Evolutionary conservation across 345 rosid species (phyloP).

Genomic region (Citrus reticulata): DNA sequence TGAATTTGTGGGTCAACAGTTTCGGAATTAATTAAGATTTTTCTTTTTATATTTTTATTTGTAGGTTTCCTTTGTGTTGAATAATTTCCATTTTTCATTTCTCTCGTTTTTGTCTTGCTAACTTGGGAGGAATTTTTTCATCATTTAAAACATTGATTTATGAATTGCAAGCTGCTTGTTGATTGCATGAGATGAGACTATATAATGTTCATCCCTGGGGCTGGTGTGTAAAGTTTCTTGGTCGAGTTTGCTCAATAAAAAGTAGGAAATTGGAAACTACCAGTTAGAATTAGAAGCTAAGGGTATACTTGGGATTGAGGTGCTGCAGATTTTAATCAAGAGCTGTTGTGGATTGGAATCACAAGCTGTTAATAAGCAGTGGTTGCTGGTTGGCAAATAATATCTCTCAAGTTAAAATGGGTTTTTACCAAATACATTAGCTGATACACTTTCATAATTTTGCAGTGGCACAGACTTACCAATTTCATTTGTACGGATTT

Average conservation of each 20-base stretch:
- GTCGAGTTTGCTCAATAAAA: not conserved
- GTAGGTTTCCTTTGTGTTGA: not conserved
- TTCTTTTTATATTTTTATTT: not conserved
- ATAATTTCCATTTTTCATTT: not conserved
- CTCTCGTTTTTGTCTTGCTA: not conserved
- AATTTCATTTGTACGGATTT: not conserved
- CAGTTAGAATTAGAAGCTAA: not conserved
- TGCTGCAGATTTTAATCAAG: not conserved
- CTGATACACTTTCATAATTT: not conserved
- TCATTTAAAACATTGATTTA: not conserved
- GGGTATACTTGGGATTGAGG: not conserved
- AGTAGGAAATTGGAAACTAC: not conserved
- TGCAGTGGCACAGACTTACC: not conserved
- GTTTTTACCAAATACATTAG: not conserved
- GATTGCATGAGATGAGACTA: not conserved
- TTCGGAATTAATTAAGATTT: not conserved
- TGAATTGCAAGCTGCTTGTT: not conserved
- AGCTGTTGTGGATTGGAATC: not conserved
- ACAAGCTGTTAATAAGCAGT: not conserved
- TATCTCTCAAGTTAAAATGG: not conserved
- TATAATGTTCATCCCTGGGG: not conserved
- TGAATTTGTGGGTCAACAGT: not conserved
- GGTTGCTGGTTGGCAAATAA: not conserved
- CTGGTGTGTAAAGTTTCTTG: not conserved
- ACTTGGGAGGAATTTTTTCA: not conserved